Conservation (phyloP, 768 basidiomycete genomes). For the Galerina marginata region DNA sequence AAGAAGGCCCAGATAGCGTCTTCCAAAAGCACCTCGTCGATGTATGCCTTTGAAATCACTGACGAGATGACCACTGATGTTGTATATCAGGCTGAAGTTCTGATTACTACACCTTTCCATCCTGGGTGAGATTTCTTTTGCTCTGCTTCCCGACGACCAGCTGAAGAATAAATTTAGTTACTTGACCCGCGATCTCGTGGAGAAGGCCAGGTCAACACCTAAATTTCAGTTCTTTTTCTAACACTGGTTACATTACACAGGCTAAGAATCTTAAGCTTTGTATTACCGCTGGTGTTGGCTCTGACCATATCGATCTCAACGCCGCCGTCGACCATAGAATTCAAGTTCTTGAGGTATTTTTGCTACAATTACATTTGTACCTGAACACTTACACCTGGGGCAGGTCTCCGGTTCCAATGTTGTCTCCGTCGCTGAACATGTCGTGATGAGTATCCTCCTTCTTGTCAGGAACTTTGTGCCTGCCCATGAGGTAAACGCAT, state of each 20-base stretch:
- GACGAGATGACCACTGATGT: conserved; percentile 10
- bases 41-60: conserved; percentile 45
- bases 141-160: not conserved
- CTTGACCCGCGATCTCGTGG: conserved; percentile 72
- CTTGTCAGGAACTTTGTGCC: conserved; percentile 91
- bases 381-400: conserved; percentile 13
- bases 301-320: conserved; percentile 90
- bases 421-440: conserved; percentile 90
- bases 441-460: conserved; percentile 87
- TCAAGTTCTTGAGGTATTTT: conserved; percentile 71
- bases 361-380: not conserved
- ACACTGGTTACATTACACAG: conserved; percentile 35
- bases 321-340: conserved; percentile 81
- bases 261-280: conserved; percentile 90
- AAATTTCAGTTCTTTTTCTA: not conserved
- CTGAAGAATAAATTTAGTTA: conserved; percentile 44
- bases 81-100: conserved; percentile 65
- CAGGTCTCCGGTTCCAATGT: conserved; percentile 87
- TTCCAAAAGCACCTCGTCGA: conserved; percentile 86
- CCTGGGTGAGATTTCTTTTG: conserved; percentile 52
- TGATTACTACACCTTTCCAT: conserved; percentile 88
- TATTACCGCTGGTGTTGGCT: conserved; percentile 90
- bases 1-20: conserved; percentile 80
- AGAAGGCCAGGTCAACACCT: conserved; percentile 50
- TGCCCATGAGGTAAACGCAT: conserved; percentile 69